Percentiles rank a stretch among this genome's conserved stretches.
Conservation (phyloP, 139 green algal genomes). For the Chlamydomonas incerta region DNA sequence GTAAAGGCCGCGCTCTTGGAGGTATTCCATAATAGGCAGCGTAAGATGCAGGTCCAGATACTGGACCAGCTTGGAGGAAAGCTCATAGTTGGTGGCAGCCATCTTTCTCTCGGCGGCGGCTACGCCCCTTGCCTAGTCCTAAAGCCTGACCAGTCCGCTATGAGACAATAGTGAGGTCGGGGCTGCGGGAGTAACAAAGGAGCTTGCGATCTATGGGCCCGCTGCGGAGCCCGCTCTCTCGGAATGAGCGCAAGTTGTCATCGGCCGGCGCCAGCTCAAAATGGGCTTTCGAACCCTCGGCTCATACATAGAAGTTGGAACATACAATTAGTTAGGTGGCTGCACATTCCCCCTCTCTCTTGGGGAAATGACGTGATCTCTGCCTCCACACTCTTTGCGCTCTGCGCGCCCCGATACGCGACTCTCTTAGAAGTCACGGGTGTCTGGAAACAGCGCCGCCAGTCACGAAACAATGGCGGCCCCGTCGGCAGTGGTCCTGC, state of each 20-base stretch:
- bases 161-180: neutral
- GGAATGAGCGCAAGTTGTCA: no score
- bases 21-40: conserved; percentile 30
- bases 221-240: no score
- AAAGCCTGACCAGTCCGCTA: neutral
- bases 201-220: no score
- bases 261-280: no score
- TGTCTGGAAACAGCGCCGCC: neutral
- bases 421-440: no score
- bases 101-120: conserved; percentile 7
- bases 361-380: no score
- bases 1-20: conserved; percentile 83
- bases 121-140: neutral
- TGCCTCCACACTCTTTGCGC: no score
- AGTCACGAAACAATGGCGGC: neutral
- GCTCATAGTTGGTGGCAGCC: conserved; percentile 24
- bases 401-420: no score
- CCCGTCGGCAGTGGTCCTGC: conserved; percentile 23
- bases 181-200: neutral
- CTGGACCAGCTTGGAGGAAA: conserved; percentile 27
- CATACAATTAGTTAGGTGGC: no score
- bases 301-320: no score
- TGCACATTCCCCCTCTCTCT: no score
- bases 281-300: no score
- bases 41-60: conserved; percentile 28